Percentiles rank a stretch among this genome's conserved stretches.
These are phyloP conservation scores for Middelhovenomyces tepae DNA, from an alignment of 805 yeast species.

Conservation along the genomic window DNA sequence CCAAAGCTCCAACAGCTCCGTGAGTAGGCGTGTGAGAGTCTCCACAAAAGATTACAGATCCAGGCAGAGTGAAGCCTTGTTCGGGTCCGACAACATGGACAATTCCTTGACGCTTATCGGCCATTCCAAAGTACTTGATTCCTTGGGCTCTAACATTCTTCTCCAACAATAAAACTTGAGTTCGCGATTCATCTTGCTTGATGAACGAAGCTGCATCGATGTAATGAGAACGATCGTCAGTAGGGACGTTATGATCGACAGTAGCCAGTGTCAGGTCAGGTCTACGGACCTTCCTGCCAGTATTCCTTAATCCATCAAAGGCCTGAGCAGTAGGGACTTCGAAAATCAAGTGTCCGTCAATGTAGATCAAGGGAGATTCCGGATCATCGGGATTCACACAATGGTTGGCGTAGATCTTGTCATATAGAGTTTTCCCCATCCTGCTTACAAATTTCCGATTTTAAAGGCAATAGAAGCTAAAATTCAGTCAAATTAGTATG, in stretches of 20 bases:
- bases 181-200: slow-evolving; percentile 75
- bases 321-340: slow-evolving; percentile 98
- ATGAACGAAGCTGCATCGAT: slow-evolving; percentile 67
- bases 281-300: slow-evolving; percentile 81
- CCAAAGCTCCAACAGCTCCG: slow-evolving; percentile 92
- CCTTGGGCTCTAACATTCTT: slow-evolving; percentile 79
- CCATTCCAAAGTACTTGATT: slow-evolving; percentile 85
- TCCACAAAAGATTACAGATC: slow-evolving; percentile 96
- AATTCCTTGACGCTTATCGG: slow-evolving; percentile 87
- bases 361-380: slow-evolving; percentile 78
- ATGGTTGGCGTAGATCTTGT: slow-evolving; percentile 88
- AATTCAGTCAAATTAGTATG: no score
- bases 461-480: no score
- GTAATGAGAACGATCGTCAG: slow-evolving; percentile 68
- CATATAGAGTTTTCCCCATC: slow-evolving; percentile 71
- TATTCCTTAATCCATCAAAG: slow-evolving; percentile 81
- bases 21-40: slow-evolving; percentile 96
- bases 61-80: slow-evolving; percentile 94
- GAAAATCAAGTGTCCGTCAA: slow-evolving; percentile 91
- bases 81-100: slow-evolving; percentile 97
- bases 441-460: no score
- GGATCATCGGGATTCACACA: slow-evolving; percentile 79
- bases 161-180: slow-evolving; percentile 84
- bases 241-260: slow-evolving; percentile 92
- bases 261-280: slow-evolving; percentile 82